These are phyloP conservation scores for Trypanosoma boissoni DNA, from an alignment of 208 protist genomes.

Conservation along the genomic window DNA sequence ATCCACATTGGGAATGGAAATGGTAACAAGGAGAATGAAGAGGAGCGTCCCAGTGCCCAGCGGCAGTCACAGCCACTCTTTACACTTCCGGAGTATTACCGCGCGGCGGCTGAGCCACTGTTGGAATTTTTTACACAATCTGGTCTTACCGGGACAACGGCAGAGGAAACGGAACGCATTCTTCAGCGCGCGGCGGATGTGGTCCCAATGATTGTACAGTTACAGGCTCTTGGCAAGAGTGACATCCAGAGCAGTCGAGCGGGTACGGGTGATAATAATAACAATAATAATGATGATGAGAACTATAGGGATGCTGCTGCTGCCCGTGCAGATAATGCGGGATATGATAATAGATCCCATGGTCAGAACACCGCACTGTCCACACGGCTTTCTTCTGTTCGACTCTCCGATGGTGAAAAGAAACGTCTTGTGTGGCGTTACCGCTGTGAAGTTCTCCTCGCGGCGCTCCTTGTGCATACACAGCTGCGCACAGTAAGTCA, in stretches of 20 bases:
- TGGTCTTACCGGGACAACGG: slow-evolving; percentile 26
- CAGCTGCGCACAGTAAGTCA: slow-evolving; percentile 66
- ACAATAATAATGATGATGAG: slow-evolving; percentile 10
- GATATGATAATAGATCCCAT: no score
- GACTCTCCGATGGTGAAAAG: slow-evolving; percentile 37
- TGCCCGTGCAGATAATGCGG: neutral
- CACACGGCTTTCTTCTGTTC: slow-evolving; percentile 9
- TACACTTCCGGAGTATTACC: slow-evolving; percentile 67
- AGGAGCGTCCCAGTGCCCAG: no score
- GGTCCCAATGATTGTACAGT: slow-evolving; percentile 64
- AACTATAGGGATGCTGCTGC: neutral
- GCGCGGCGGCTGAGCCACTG: slow-evolving; percentile 36
- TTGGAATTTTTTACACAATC: slow-evolving; percentile 46
- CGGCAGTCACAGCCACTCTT: slow-evolving; percentile 34
- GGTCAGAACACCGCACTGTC: no score
- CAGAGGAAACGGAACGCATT: slow-evolving; percentile 48
- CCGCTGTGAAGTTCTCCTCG: slow-evolving; percentile 64
- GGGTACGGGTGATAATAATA: slow-evolving; percentile 6
- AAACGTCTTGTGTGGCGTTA: slow-evolving; percentile 51
- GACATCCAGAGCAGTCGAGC: no score
- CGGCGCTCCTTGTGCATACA: slow-evolving; percentile 64
- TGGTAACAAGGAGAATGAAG: neutral
- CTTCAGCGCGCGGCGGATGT: slow-evolving; percentile 38
- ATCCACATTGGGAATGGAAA: slow-evolving; percentile 5
- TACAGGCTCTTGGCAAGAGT: slow-evolving; percentile 48